Base-by-base conservation (phyloP, 148 eudicot species). In the Amaranthus palmeri region DNA sequence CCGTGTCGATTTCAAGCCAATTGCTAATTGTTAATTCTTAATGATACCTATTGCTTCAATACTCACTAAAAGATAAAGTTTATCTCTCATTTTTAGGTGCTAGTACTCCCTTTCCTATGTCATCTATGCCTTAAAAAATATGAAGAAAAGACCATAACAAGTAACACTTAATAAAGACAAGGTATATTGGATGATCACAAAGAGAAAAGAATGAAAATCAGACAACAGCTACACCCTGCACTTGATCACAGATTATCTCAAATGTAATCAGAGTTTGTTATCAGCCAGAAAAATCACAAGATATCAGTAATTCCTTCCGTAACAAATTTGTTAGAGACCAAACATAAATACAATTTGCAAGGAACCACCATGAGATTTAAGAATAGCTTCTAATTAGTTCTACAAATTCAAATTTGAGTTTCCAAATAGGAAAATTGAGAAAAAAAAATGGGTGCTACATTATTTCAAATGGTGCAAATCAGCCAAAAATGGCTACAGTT, bases 401-500 rank as follows among this genome's bases (percentile, higher is more conserved):
- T 4, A 47, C 4, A 41, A 7, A 48, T 41, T 47, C 9, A 17
- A 48, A 14, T 47, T 9, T 9, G 54, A 65, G 40, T 65, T 48
- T 65, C 25, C n/a, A 48, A 47, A 49, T 36, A 65, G 54, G 69
- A 18, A 43, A 48, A 49, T 25, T 25, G 11, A n/a, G 15, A 36
- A n/a, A 40, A 43, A 10, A 18, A 17, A 50, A 63, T n/a, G 7
- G 56, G 8, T 8, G 47, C 9, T 49, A 55, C 63, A 25, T 46
- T 47, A 54, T 54, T 15, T 7, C 69, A 69, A 68, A 70, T 2
- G 9, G 43, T 70, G 48, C 51, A 73, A 51, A 69, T 60, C 54
- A 62, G 78, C 49, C 14, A 65, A 65, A 49, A 1, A 72, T 36
- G 52, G 69, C 53, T 52, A 76, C 69, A 70, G 71, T 72, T 55